Base-by-base conservation (phyloP, 352 stramenopile genomes). In the Globisporangium megalacanthum region DNA sequence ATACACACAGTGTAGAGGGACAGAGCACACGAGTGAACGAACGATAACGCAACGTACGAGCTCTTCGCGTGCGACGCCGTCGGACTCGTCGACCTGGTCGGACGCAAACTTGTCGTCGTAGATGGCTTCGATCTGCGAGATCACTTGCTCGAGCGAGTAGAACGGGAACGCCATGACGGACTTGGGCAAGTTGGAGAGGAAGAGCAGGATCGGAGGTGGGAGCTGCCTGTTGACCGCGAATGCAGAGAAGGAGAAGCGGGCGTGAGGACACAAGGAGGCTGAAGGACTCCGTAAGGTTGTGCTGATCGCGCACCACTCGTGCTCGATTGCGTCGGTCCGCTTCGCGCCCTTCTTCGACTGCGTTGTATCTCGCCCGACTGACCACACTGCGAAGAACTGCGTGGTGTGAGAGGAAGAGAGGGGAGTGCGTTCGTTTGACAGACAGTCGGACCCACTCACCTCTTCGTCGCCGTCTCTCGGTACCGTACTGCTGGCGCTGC, bases 51-150 rank as follows among this genome's bases (percentile, higher is more conserved):
- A 46, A 49, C 52, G n/a, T 51, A 77, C 66, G 58, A 89, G 42
- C 20, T 86, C 79, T 65, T 84, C 74, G 22, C 65, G 66, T 5
- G 72, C 77, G 17, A 88, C 77, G 19, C 81, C 79, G 31, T 92
- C 81, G 0, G 72, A 66, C 56, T 78, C 71, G 48, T 92, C 81
- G 5, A 61, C 68, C 49, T 66, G 64, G 42, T 92, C 81, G 3
- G 77, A 86, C 7, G 54, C 61, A 20, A 84, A 83, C 54, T 92
- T 92, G 64, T 88, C 79, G 54, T 92, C 73, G 53, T 89, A 92
- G n/a, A 92, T 85, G 15, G 50, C 54, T 59, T 92, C 81, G 35
- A 92, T 87, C 49, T 78, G 75, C 11, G 61, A 31, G 17, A 87
- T 70, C 8, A 88, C 73, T 0, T 74, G 49, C 20, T 74, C 68